These are phyloP conservation scores for Pythium angustatum DNA, from an alignment of 352 stramenopile genomes.

Conservation along the genomic window DNA sequence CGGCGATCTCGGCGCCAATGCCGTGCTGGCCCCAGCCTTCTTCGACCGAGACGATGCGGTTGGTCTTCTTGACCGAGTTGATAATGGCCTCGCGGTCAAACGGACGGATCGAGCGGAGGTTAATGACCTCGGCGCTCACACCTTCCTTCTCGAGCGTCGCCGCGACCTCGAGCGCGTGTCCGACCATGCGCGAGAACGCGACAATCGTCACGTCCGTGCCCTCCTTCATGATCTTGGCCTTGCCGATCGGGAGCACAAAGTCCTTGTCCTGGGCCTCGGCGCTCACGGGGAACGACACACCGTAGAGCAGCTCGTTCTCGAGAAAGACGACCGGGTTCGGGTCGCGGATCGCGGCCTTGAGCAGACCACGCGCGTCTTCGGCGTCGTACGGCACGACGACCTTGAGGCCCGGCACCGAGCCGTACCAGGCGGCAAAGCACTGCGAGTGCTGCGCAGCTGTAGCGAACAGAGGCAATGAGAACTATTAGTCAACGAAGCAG, in stretches of 20 bases:
- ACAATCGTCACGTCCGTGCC: constrained; percentile 98
- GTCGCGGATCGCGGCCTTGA: constrained; percentile 99
- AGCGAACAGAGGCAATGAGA: no score
- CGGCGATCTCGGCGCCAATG: constrained; percentile 97
- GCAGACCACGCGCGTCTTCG: constrained; percentile 98
- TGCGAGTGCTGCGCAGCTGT: constrained; percentile 98
- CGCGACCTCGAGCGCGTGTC: constrained; percentile 95
- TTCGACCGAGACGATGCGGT: constrained; percentile 96
- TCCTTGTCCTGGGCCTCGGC: constrained; percentile 97
- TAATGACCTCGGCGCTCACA: constrained; percentile 96
- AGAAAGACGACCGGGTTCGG: constrained; percentile 99
- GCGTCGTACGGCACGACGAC: constrained; percentile 96
- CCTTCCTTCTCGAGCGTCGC: constrained; percentile 93
- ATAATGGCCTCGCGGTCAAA: constrained; percentile 98
- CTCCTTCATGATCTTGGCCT: constrained; percentile 98
- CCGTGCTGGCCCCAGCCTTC: constrained; percentile 97
- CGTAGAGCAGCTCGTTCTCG: constrained; percentile 99
- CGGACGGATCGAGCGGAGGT: constrained; percentile 93
- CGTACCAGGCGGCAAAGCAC: constrained; percentile 99
- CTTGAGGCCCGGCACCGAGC: constrained; percentile 97
- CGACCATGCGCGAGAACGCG: constrained; percentile 97
- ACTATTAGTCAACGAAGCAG: no score
- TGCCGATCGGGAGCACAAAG: constrained; percentile 98
- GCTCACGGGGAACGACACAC: constrained; percentile 96
- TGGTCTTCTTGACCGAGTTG: constrained; percentile 98